A percentile compares a stretch with the other conserved stretches of the same genome.
Evolutionary conservation across 179 eudicot genomes (phyloP).

Genomic region (Pouteria campechiana): DNA sequence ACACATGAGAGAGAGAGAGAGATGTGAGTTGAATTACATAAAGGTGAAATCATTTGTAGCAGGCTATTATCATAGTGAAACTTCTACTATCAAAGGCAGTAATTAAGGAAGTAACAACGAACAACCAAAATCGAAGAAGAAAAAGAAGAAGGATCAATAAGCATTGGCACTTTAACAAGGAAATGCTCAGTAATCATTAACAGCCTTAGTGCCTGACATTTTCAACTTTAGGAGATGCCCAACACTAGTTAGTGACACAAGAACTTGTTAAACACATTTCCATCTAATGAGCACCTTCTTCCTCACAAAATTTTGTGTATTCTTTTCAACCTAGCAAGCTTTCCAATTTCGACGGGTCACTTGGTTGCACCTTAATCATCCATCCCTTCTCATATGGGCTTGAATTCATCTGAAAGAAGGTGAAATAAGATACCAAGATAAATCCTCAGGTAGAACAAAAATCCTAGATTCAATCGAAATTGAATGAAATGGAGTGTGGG

Average conservation of each 20-base stretch:
- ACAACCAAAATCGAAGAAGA: background rate
- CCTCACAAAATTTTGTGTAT: slow-evolving; percentile 92
- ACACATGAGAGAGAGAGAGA: background rate
- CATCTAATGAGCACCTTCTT: slow-evolving; percentile 61
- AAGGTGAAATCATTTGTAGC: background rate
- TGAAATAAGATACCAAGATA: no score
- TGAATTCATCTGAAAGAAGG: slow-evolving; percentile 78
- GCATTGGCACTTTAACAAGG: background rate
- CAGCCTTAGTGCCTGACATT: no score
- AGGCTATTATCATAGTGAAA: background rate
- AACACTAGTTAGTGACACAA: slow-evolving; percentile 7
- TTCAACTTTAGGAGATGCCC: no score
- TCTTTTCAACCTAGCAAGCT: slow-evolving; percentile 64
- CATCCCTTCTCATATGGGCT: slow-evolving; percentile 95
- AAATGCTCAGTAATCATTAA: background rate
- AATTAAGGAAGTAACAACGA: background rate
- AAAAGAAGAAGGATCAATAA: background rate
- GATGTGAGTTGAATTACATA: background rate
- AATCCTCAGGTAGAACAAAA: background rate
- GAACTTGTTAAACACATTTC: background rate
- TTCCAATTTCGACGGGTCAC: slow-evolving; percentile 62
- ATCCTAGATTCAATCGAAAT: background rate
- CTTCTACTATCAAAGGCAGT: background rate
- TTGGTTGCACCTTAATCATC: slow-evolving; percentile 98
- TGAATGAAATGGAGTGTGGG: background rate